Evolutionary conservation across 257 asterid species (phyloP), one percentile per base, ranked within the genome.

Genomic region (Schizonepeta tenuifolia): DNA sequence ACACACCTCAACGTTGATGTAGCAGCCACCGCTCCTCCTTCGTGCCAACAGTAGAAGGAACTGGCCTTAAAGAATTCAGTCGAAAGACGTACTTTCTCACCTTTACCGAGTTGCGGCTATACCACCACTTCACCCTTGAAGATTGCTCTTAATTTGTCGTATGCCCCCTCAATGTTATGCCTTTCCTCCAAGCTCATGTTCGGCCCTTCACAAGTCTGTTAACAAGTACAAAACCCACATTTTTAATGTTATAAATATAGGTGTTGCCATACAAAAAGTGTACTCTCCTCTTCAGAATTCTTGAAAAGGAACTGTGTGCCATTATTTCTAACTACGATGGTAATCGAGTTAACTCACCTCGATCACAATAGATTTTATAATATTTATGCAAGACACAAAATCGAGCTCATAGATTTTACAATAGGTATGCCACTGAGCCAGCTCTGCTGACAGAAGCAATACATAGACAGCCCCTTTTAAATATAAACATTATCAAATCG

Each of bases 131-230:
- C 79, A 59, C 50, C 54, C 44, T 60, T n/a, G 65, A 54, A 46
- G 69, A 68, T 69, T 18, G 75, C 81, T 77, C 73, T 85, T 64
- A 92, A 77, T 49, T 21, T 75, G 67, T 83, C 87, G 58, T 72
- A 79, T 21, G 86, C 87, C 62, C 72, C 76, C 76, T 82, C 83
- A 68, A 86, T 74, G 64, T 85, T 75, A 74, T 86, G 89, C 70
- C 82, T 86, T 51, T 86, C 91, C 79, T 86, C 96, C 67, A 88
- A 69, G 13, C 76, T 83, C 79, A 84, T 74, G 70, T 79, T 84
- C 61, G 68, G 69, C 69, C 76, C 84, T 73, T 76, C 81, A 9
- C 83, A 74, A 47, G 81, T 84, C 96, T 92, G 96, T 71, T 65
- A 65, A 61, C 77, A 28, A 71, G 66, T 65, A 75, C 67, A 26